Base-by-base conservation (phyloP, 2,329 filamentous ascomycete species). In the Arthroderma sp. region DNA sequence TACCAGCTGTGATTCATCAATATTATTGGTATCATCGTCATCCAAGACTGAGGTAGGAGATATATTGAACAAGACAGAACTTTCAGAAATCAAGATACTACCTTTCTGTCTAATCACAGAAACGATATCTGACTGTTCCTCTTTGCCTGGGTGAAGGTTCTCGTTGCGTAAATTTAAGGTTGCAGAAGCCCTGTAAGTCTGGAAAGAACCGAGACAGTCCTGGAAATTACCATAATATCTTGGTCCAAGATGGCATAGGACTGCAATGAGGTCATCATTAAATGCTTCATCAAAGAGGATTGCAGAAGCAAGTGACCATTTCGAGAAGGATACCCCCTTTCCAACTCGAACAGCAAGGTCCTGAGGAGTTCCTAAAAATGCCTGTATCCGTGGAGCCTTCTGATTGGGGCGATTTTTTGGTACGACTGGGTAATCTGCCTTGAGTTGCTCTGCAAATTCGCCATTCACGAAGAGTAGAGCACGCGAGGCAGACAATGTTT, bases 141-240 rank as follows among this genome's bases (percentile, higher is more conserved):
- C 89, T 67, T 90, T 94, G 11, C 90, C 91, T 1, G 88, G 86
- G 70, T 95, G 88, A 38, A 95, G 79, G 55, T 90, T 82, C 67
- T 98, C 93, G 65, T 97, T 97, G 49, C 91, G 86, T 56, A 96
- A 79, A 59, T 94, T 93, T 39, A 98, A 76, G 56, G 88, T 85
- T 6, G 93, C 91, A 0, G 93, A 97, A 5, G 93, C 91, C 65
- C 87, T 84, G 68, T 98, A 98, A 0, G 94, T 98, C 67, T 97
- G 90, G 66, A 98, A 95, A 1, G 90, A 91, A 4, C 94, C 93
- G 13, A 98, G 79, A 64, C 89, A 93, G 67, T 98, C 93, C 71
- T 98, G 93, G 64, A 95, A 95, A 68, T 98, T 98, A 15, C 93
- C 93, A 66, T 89, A 85, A 65, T 98, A 98, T 52, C 89, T 83